Base-by-base conservation (phyloP, 23 red algal species). In the Chondrus crispus region DNA sequence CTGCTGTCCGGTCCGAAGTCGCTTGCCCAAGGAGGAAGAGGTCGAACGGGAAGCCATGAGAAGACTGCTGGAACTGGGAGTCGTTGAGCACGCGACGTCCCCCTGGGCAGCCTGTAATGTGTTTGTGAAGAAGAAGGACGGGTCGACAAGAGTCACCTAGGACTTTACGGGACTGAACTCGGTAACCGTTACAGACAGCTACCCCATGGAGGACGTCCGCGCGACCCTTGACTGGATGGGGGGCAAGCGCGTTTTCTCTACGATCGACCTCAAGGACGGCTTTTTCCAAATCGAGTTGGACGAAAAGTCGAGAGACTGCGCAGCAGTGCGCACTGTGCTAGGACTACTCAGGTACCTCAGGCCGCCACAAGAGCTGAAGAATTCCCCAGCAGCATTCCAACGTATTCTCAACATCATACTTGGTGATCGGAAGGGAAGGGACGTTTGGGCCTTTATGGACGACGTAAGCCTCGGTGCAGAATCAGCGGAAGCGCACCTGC, bases 321-420 rank as follows among this genome's bases (percentile, higher is more conserved):
- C 80, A 4, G 72, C 87, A 4, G 87, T 91, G 22, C 29, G 55
- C 30, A 91, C 87, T 26, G 6, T 43, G 18, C n/a, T 91, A 49
- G 87, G 72, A 38, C 51, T 91, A n/a, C 45, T 91, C 6, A 19
- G 49, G 75, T 83, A 84, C 51, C 85, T 38, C 24, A 24, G 71
- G 44, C 7, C 7, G 39, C 71, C 28, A 19, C 5, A 43, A 60
- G 87, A 74, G 26, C 32, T 91, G 19, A 81, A 58, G 14, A 91
- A 0, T 81, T 11, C 71, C 19, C 71, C 71, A 9, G 40, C 9
- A 32, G 2, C 87, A 0, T 66, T 91, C 33, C 87, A 91, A 38
- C 76, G 87, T 7, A 30, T 87, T 24, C 45, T 68, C 29, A 53
- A 83, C 0, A 0, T n/a, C 14, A 13, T 20, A n/a, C 14, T 83